Evolutionary conservation across 2,329 filamentous ascomycete species (phyloP).

Genomic region (Venturia oleaginea): DNA sequence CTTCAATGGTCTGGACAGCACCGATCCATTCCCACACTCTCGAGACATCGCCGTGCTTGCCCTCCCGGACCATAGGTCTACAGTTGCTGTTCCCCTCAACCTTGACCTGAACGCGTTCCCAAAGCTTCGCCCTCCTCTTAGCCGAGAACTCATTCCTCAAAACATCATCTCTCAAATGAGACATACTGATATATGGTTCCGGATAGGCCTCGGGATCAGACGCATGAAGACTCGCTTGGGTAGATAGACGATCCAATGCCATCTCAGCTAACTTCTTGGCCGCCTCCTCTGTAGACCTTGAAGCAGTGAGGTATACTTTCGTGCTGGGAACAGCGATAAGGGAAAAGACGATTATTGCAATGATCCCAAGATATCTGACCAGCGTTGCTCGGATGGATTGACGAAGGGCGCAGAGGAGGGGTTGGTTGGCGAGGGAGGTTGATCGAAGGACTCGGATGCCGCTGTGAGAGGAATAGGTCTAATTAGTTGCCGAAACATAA

Average conservation of each 20-base stretch:
- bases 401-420: constrained; percentile 72
- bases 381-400: constrained; percentile 69
- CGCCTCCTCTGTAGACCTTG: constrained; percentile 55
- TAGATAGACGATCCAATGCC: constrained; percentile 67
- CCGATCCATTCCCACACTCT: constrained; percentile 63
- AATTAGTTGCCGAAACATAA: constrained; percentile 58
- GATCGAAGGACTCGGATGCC: constrained; percentile 70
- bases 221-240: constrained; percentile 72
- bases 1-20: constrained; percentile 41
- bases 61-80: constrained; percentile 62
- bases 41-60: constrained; percentile 44
- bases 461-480: constrained; percentile 64
- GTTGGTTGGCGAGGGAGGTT: constrained; percentile 83
- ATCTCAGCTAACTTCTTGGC: constrained; percentile 76
- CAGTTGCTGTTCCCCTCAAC: constrained; percentile 95
- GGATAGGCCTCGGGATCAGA: constrained; percentile 52
- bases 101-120: constrained; percentile 71
- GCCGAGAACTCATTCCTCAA: constrained; percentile 72
- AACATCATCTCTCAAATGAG: constrained; percentile 85
- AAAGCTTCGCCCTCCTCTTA: constrained; percentile 67
- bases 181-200: constrained; percentile 76
- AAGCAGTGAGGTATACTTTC: constrained; percentile 32
- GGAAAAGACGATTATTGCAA: constrained; percentile 34
- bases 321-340: background rate
- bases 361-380: constrained; percentile 70